Percentiles rank a stretch among this genome's conserved stretches.
Conservation (phyloP, 305 asterid genomes). For the Rubia peregrina region DNA sequence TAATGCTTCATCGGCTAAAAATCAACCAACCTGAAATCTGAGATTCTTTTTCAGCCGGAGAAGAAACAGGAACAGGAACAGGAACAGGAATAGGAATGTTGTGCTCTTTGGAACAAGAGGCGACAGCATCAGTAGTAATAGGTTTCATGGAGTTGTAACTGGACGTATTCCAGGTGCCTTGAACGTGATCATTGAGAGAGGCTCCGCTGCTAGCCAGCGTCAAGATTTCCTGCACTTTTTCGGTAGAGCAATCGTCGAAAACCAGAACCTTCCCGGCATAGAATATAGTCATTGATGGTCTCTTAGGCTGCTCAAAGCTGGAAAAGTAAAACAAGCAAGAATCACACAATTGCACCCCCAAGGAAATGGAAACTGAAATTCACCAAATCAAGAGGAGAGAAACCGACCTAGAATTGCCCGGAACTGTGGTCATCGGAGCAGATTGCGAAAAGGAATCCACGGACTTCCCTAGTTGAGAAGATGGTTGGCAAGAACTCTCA, state of each 20-base stretch:
- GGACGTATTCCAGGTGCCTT: slow-evolving; percentile 14
- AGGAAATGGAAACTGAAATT: background rate
- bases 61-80: slow-evolving; percentile 6
- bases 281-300: slow-evolving; percentile 59
- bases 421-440: slow-evolving; percentile 11
- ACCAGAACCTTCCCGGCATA: slow-evolving; percentile 56
- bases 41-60: slow-evolving; percentile 20
- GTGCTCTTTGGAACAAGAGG: slow-evolving; percentile 27
- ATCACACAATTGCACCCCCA: background rate
- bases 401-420: slow-evolving; percentile 22
- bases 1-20: no score
- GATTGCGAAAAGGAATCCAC: slow-evolving; percentile 16
- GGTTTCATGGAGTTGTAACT: slow-evolving; percentile 8
- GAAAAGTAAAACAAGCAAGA: background rate
- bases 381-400: background rate
- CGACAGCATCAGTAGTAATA: slow-evolving; percentile 15
- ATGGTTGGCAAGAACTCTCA: slow-evolving; percentile 24
- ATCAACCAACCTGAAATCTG: background rate
- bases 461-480: slow-evolving; percentile 7
- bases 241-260: slow-evolving; percentile 54
- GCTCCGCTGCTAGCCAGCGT: slow-evolving; percentile 41
- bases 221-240: slow-evolving; percentile 47
- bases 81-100: slow-evolving; percentile 18
- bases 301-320: slow-evolving; percentile 28
- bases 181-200: slow-evolving; percentile 16